Base-by-base conservation (phyloP, 1,139 yeast species). In the Saccharomycopsis crataegensis region DNA sequence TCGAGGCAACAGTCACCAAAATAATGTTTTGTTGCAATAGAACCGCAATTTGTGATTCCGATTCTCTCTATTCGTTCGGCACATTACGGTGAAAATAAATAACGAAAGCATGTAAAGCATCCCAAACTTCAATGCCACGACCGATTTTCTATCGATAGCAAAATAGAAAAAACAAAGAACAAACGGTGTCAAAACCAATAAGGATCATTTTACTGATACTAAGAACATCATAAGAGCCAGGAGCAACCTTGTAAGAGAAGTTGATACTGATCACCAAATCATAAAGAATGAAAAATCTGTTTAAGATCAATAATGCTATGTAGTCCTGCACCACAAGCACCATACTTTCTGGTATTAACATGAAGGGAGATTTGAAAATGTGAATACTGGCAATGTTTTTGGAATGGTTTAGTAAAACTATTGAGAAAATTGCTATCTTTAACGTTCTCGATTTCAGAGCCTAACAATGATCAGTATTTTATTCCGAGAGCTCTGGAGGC, bases 331-430 rank as follows among this genome's bases (percentile, higher is more conserved):
- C 12, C 31, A 33, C 31, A 17, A 48, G 41, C 28, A 40, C 45
- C 1, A 32, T 37, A 31, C 9, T n/a, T 22, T 31, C 42, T 48
- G 31, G 45, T 16, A 34, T 48, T 22, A 11, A 16, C 31, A 1
- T 43, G 37, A 6, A 48, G 36, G 17, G 7, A 48, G 4, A 48
- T 37, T 31, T 48, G 50, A 34, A 42, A 48, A n/a, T 51, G 50
- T 22, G 4, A 22, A 22, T 22, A 22, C 4, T 22, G 4, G 28
- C 28, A 22, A 3, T 4, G 4, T n/a, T 22, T 22, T 22, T 22
- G 28, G 28, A 22, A 22, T 4, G 28, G 28, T 22, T 22, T 22
- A 22, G 28, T 22, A 4, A 22, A 22, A 22, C 28, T 22, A 22
- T 22, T 22, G 28, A 22, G 4, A 3, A 3, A 22, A 2, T 22